These are phyloP conservation scores for Lasiodiplodia sp. DNA, from an alignment of 2,329 filamentous ascomycete species.

Conservation along the genomic window DNA sequence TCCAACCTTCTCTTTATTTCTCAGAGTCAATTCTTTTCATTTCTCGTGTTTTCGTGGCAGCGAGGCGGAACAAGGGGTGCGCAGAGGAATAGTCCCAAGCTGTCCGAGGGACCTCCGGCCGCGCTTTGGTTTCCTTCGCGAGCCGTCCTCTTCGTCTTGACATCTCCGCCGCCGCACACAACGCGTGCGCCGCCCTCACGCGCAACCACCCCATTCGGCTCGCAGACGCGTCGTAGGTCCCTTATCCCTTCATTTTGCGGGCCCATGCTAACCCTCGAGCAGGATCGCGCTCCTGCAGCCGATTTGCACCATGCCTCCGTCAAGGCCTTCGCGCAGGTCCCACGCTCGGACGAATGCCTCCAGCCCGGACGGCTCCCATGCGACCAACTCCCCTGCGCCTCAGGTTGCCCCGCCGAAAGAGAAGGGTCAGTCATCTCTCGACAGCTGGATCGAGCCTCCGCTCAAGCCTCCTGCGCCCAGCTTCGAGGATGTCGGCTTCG, in stretches of 20 bases:
- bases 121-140: slow-evolving; percentile 29
- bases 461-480: slow-evolving; percentile 66
- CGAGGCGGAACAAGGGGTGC: slow-evolving; percentile 23
- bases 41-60: slow-evolving; percentile 10
- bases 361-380: slow-evolving; percentile 21
- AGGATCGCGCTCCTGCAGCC: slow-evolving; percentile 30
- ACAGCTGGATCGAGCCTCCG: slow-evolving; percentile 65
- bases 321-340: slow-evolving; percentile 47
- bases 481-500: slow-evolving; percentile 78
- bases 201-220: slow-evolving; percentile 29
- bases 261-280: slow-evolving; percentile 21
- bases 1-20: background rate
- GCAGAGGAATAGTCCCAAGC: slow-evolving; percentile 22
- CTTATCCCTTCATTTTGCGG: background rate
- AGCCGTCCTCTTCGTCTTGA: slow-evolving; percentile 23
- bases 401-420: slow-evolving; percentile 37
- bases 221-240: slow-evolving; percentile 29
- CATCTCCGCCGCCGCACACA: slow-evolving; percentile 24
- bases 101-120: slow-evolving; percentile 23
- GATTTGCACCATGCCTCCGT: slow-evolving; percentile 39
- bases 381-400: slow-evolving; percentile 41
- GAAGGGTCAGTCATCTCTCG: slow-evolving; percentile 48
- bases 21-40: background rate
- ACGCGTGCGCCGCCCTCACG: slow-evolving; percentile 26
- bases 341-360: slow-evolving; percentile 32